Evolutionary conservation across 1,139 yeast species (phyloP).

Genomic region (Blastobotrys malaysiensis): DNA sequence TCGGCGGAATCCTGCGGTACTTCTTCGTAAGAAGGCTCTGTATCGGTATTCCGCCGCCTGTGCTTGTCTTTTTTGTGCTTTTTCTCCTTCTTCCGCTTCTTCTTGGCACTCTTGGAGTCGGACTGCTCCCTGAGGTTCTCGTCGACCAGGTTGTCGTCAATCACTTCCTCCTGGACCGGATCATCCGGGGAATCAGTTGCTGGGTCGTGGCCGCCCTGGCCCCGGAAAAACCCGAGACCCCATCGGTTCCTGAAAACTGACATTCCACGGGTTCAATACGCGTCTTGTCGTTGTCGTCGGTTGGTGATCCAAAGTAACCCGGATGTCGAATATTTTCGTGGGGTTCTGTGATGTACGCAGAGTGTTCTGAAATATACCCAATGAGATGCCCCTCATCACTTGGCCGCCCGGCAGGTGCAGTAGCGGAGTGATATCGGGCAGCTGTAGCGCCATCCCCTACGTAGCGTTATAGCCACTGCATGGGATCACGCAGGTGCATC

Average conservation of each 20-base stretch:
- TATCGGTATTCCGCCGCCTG: neutral
- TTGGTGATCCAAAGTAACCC: neutral
- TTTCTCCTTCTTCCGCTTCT: neutral
- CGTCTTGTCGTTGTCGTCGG: neutral
- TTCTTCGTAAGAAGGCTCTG: neutral
- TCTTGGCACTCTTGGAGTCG: neutral
- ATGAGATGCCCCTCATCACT: neutral
- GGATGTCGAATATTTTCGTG: neutral
- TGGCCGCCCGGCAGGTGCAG: too few relatives aligned
- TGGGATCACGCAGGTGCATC: too few relatives aligned
- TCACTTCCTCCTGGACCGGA: neutral
- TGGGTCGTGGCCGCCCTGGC: neutral
- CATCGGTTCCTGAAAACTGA: constrained; percentile 10
- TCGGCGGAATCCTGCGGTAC: neutral
- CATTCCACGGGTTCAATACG: neutral
- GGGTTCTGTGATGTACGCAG: neutral
- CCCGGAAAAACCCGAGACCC: constrained; percentile 5
- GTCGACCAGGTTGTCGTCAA: constrained; percentile 1
- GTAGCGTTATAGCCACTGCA: too few relatives aligned
- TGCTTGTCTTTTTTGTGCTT: neutral
- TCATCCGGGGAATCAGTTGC: neutral
- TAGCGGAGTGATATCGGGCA: too few relatives aligned
- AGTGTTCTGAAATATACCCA: neutral
- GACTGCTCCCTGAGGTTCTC: neutral
- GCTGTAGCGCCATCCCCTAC: too few relatives aligned